A percentile compares a stretch with the other conserved stretches of the same genome.
Conservation (phyloP, 2,329 filamentous ascomycete species). For the Epicoccum nigrum region DNA sequence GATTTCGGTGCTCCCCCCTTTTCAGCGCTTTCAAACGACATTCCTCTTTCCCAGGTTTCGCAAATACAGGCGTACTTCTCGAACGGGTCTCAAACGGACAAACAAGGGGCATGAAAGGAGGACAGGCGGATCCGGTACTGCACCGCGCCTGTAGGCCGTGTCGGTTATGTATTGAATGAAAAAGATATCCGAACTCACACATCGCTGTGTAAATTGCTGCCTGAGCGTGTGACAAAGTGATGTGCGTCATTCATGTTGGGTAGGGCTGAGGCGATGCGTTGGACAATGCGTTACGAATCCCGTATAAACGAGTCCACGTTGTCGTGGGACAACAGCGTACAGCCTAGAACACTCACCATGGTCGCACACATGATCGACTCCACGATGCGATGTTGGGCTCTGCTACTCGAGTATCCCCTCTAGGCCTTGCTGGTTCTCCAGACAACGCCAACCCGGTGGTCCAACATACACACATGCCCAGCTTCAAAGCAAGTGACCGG, state of each 20-base stretch:
- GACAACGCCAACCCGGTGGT: too few species aligned
- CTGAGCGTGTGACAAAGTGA: neutral
- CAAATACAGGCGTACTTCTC: conserved; percentile 38
- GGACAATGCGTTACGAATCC: too few species aligned
- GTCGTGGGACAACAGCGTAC: too few species aligned
- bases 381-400: too few species aligned
- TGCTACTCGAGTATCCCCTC: too few species aligned
- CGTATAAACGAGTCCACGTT: too few species aligned
- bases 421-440: too few species aligned
- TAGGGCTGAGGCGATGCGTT: neutral
- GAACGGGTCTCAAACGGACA: conserved; percentile 40
- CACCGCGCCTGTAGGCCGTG: conserved; percentile 32
- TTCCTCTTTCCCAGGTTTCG: conserved; percentile 44
- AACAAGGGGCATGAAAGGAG: conserved; percentile 37
- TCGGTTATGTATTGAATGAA: conserved; percentile 47
- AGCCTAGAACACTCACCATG: too few species aligned
- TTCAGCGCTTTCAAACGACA: conserved; percentile 40
- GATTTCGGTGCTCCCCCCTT: conserved; percentile 35
- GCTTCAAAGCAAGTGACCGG: too few species aligned
- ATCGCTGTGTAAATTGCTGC: neutral
- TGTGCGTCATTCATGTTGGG: neutral
- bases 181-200: conserved; percentile 37
- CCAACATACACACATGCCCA: too few species aligned
- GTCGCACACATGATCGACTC: too few species aligned
- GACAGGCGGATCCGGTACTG: conserved; percentile 32